Conservation (phyloP, 2,329 filamentous ascomycete genomes). For the Colletotrichum camelliae region DNA sequence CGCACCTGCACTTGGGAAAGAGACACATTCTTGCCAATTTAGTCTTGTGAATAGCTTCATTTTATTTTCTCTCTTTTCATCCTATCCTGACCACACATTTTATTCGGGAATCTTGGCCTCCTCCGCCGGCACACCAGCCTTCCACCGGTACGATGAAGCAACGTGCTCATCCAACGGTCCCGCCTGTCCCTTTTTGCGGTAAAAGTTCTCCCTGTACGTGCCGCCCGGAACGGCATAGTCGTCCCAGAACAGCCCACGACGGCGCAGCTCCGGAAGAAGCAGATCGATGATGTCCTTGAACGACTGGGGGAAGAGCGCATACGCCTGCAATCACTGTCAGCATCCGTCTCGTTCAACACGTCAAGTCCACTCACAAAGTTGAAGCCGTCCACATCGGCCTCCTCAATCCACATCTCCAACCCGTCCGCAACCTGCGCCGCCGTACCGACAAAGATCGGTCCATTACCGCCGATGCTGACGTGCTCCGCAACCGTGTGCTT, state of each 20-base stretch:
- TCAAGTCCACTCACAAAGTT: constrained; percentile 60
- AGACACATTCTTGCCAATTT: neutral
- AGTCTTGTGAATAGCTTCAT: neutral
- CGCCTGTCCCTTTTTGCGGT: constrained; percentile 52
- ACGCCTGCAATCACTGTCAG: constrained; percentile 46
- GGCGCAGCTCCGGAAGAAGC: constrained; percentile 66
- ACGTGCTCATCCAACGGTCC: constrained; percentile 57
- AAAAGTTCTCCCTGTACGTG: constrained; percentile 67
- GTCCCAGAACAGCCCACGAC: constrained; percentile 62
- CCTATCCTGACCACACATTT: accelerated
- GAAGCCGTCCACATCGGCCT: constrained; percentile 77
- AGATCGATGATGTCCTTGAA: constrained; percentile 73
- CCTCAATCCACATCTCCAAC: constrained; percentile 69
- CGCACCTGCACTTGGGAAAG: accelerated
- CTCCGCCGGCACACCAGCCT: constrained; percentile 31
- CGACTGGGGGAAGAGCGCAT: constrained; percentile 69
- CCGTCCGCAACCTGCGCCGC: constrained; percentile 69
- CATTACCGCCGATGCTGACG: constrained; percentile 71
- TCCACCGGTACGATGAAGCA: constrained; percentile 54
- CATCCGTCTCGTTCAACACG: neutral
- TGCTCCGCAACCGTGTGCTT: constrained; percentile 73
- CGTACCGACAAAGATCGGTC: constrained; percentile 69
- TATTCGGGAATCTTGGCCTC: constrained; percentile 32
- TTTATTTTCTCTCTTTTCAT: neutral
- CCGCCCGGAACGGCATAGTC: constrained; percentile 59